Percentiles rank a stretch among this genome's conserved stretches.
Conservation (phyloP, 768 basidiomycete species). For the Leccinum truebloodii region DNA sequence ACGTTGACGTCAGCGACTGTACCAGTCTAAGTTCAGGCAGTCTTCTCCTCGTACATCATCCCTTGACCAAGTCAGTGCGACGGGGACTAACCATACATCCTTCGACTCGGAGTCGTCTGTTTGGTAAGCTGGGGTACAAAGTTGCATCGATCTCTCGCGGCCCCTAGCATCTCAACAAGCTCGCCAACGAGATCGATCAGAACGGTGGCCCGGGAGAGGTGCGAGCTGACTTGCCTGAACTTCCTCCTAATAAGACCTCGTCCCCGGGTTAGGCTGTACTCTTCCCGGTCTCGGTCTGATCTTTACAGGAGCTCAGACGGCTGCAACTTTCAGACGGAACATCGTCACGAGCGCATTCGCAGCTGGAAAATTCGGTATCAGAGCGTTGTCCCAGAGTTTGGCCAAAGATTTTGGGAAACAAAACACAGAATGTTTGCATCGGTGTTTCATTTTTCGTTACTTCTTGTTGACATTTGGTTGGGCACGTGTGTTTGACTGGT, state of each 20-base stretch:
- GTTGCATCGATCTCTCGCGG: constrained; percentile 67
- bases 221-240: constrained; percentile 9
- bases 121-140: constrained; percentile 59
- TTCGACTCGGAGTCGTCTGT: constrained; percentile 56
- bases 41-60: too few species aligned
- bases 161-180: constrained; percentile 47
- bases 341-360: constrained; percentile 59
- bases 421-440: constrained; percentile 62
- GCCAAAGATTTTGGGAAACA: constrained; percentile 74
- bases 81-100: too few species aligned
- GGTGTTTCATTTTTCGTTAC: not conserved
- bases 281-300: constrained; percentile 54
- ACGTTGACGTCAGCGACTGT: too few species aligned
- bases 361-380: constrained; percentile 60
- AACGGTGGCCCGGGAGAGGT: constrained; percentile 55
- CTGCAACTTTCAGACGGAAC: constrained; percentile 54
- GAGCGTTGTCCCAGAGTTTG: constrained; percentile 68
- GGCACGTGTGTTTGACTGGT: constrained; percentile 48
- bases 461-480: not conserved
- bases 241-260: not conserved
- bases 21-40: too few species aligned
- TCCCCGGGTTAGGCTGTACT: constrained; percentile 45
- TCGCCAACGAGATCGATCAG: constrained; percentile 55
- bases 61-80: too few species aligned
- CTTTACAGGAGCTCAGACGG: constrained; percentile 69